phyloP scores from a whole-genome alignment of 2,329 filamentous ascomycete genomes.

The Trichoderma breve region DNA sequence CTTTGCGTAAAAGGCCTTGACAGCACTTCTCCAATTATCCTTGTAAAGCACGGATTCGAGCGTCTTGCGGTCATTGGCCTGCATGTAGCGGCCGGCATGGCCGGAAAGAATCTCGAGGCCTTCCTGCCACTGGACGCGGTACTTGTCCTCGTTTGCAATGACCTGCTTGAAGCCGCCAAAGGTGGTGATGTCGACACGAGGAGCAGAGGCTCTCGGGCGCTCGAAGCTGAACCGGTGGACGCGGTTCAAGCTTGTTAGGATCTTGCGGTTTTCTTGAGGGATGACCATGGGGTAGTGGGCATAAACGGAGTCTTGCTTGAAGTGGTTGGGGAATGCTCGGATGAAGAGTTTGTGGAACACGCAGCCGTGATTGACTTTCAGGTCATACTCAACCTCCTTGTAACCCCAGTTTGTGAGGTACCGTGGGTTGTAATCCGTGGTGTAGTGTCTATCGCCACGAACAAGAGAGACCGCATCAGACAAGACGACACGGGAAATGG shows the following conservation, averaged over 20 bases:
- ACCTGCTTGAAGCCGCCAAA: constrained; percentile 61
- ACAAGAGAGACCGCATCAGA: constrained; percentile 78
- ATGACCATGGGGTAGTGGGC: constrained; percentile 74
- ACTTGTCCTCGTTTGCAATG: constrained; percentile 58
- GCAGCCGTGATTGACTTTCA: constrained; percentile 74
- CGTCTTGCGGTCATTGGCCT: constrained; percentile 40
- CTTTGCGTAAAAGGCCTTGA: constrained; percentile 66
- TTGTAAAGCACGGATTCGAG: constrained; percentile 59
- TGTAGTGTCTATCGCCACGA: constrained; percentile 76
- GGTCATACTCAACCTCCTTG: constrained; percentile 69
- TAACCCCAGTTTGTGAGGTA: constrained; percentile 83
- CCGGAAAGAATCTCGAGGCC: constrained; percentile 55
- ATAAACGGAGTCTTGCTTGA: constrained; percentile 74
- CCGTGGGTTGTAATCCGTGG: constrained; percentile 69
- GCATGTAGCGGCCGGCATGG: constrained; percentile 9
- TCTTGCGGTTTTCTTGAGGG: constrained; percentile 68
- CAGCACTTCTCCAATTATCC: constrained; percentile 58
- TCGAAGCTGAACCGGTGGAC: constrained; percentile 69
- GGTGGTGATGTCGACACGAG: constrained; percentile 56
- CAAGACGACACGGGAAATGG: constrained; percentile 72
- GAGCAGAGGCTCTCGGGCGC: constrained; percentile 52
- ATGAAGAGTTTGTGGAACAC: constrained; percentile 83
- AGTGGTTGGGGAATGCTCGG: constrained; percentile 76
- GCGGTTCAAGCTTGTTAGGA: constrained; percentile 65
- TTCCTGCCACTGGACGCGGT: constrained; percentile 64